These are phyloP conservation scores for Diplodia intermedia DNA, from an alignment of 2,329 filamentous ascomycete genomes.

Conservation along the genomic window DNA sequence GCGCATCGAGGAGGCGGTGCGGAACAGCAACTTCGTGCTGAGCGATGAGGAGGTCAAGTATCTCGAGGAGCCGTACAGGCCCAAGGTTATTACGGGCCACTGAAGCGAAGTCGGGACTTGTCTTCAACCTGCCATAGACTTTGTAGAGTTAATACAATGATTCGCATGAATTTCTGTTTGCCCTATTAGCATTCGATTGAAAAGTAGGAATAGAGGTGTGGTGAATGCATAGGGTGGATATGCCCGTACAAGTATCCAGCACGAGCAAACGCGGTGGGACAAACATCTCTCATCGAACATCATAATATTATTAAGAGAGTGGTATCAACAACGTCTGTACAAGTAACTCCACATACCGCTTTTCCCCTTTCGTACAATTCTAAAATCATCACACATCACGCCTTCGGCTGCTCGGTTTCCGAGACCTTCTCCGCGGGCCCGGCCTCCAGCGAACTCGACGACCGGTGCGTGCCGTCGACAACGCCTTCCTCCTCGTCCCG, in stretches of 20 bases:
- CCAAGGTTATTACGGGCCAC: slow-evolving; percentile 47
- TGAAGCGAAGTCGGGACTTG: slow-evolving; percentile 31
- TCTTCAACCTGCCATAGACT: not conserved
- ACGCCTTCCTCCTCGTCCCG: slow-evolving; percentile 10
- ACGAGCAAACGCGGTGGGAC: not conserved
- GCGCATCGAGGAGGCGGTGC: slow-evolving; percentile 49
- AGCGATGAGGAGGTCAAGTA: slow-evolving; percentile 50
- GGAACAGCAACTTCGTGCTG: slow-evolving; percentile 44
- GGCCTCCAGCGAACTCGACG: slow-evolving; percentile 11
- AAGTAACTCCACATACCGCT: not conserved
- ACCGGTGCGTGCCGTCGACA: not conserved
- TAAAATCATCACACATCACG: slow-evolving; percentile 2
- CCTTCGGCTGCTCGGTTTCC: slow-evolving; percentile 13
- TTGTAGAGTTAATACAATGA: not conserved
- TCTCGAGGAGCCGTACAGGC: slow-evolving; percentile 49
- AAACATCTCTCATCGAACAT: not conserved
- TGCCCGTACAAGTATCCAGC: not conserved
- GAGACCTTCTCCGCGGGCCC: slow-evolving; percentile 1
- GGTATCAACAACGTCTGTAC: slow-evolving; percentile 2
- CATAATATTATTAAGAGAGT: slow-evolving; percentile 12
- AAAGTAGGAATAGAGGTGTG: not conserved
- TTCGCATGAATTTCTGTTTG: not conserved
- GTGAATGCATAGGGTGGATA: not conserved
- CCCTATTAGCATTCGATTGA: not conserved
- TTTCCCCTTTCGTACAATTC: not conserved